Base-by-base conservation (phyloP, 73 alveolate species). In the Blepharisma stoltei region DNA sequence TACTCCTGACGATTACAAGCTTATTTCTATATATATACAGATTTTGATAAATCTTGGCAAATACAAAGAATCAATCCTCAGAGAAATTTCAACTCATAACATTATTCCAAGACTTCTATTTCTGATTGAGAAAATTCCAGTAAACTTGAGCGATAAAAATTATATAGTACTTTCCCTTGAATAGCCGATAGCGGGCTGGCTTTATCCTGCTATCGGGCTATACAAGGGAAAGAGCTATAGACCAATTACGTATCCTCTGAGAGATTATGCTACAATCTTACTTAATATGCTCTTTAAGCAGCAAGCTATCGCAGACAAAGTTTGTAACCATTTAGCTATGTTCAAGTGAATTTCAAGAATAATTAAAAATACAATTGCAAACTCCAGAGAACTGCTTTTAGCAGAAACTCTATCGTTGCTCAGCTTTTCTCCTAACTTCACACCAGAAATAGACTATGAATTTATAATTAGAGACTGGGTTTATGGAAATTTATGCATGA, bases 31-130 rank as follows among this genome's bases (percentile, higher is more conserved):
- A 14, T 18, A 60, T 5, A 14, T 60, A 2, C 45, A 14, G 46
- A 60, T 60, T 20, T 20, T 60, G 45, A 60, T 9, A 18, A 38
- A 60, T 14, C 46, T 60, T 1, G 73, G 48, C 5, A 8, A n/a
- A 9, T 11, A 1, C 23, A 38, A 60, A 2, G 46, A 14, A 20
- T 14, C 14, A 3, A 38, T 60, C 18, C 46, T 60, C 0, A 60
- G 5, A 5, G 73, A 18, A 25, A 14, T 60, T 11, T 8, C 14
- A 14, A 60, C 14, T 2, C 46, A 60, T 2, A 60, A 60, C 23
- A 60, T 60, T 1, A n/a, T 60, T 47, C 73, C 73, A 25, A 60
- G 73, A 25, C 73, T 60, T 20, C 4, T 60, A 9, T 60, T 60
- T 60, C 2, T 60, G 14, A 60, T 60, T 20, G 73, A 60, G 23